Evolutionary conservation across 1,139 yeast species (phyloP), one percentile per base, ranked within the genome.

Genomic region (Pichia sp.): DNA sequence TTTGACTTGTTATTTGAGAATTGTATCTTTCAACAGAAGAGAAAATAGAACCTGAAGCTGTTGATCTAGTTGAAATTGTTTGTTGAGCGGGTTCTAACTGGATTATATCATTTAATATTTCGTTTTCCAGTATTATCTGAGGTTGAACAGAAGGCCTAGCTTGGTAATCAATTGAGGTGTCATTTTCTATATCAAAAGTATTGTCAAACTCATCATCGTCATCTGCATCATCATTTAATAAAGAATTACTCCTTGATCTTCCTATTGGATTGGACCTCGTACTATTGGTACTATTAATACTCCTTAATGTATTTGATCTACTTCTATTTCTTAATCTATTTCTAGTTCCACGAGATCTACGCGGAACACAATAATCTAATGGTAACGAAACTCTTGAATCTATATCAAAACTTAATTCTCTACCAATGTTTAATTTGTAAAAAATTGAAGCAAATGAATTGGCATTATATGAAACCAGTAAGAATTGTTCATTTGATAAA

Each of bases 361-460:
- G 51, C 3, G 68, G 68, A 32, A 61, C 54, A 39, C 62, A 58
- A 48, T 54, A 60, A 46, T 63, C 65, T 2, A 46, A 23, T 4
- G 65, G 65, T 11, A 49, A 43, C 7, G 50, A 39, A 11, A 44
- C 39, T 30, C 68, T 52, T 30, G 47, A 30, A 22, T 63, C 65
- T 6, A 64, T 47, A 37, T 63, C 66, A 7, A 63, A 52, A 15
- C 66, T 60, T 16, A 64, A 30, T 41, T 64, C 68, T 39, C 55
- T 52, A 0, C 60, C 61, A 35, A 63, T 55, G 44, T 61, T 61
- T 16, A 63, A 47, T 43, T 62, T 62, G 51, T 60, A 60, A 39
- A 61, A 64, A 18, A 59, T 43, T 20, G 60, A 56, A 16, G 60
- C 55, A 44, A 58, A 61, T 22, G 47, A 48, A 16, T 52, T 50